Conservation (phyloP, 2,329 filamentous ascomycete genomes). For the Helotiales sp. region DNA sequence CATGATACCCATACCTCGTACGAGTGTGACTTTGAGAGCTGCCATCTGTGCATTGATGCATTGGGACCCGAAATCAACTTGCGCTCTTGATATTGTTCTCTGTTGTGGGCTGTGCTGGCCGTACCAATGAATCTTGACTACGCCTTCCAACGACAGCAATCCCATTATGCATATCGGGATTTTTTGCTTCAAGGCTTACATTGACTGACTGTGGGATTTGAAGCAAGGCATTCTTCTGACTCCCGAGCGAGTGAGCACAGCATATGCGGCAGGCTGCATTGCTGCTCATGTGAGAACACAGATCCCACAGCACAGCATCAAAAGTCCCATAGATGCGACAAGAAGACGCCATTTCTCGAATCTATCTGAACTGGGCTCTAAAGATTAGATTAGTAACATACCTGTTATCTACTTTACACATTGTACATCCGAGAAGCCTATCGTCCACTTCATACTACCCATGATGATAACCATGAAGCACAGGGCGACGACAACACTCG, state of each 20-base stretch:
- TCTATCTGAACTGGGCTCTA: neutral
- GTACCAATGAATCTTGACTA: neutral
- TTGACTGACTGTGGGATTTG: neutral
- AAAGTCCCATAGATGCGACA: neutral
- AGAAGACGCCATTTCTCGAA: neutral
- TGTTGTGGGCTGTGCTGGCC: neutral
- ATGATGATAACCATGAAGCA: slow-evolving; percentile 70
- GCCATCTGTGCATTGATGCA: neutral
- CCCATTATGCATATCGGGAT: neutral
- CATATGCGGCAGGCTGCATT: slow-evolving; percentile 4
- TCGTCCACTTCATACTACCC: slow-evolving; percentile 75
- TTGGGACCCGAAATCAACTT: neutral
- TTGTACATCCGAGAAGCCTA: slow-evolving; percentile 53
- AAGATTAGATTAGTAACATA: neutral
- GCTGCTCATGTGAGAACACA: slow-evolving; percentile 1
- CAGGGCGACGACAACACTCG: slow-evolving; percentile 64
- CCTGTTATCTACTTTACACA: slow-evolving; percentile 37
- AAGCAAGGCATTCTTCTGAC: neutral
- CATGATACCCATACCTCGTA: neutral
- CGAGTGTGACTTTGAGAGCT: neutral
- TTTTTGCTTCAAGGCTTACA: too few relatives aligned
- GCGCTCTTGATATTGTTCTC: neutral
- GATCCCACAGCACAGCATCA: neutral
- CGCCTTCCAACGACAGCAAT: neutral
- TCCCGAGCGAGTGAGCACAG: neutral